These are phyloP conservation scores for Groenewaldozyma auringiensis DNA, from an alignment of 1,139 yeast species.

Conservation along the genomic window DNA sequence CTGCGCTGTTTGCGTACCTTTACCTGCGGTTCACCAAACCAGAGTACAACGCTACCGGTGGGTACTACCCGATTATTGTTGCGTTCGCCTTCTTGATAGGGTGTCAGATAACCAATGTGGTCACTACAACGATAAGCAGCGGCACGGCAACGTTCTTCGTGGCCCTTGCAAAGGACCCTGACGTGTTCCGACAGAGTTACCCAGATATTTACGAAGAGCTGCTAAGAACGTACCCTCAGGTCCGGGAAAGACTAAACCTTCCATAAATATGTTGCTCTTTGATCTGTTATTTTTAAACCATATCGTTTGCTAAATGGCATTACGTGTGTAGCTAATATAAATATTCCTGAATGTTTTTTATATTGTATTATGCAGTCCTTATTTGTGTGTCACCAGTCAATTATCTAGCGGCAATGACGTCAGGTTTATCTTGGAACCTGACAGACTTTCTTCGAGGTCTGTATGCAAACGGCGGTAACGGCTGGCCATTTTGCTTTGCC, in stretches of 20 bases:
- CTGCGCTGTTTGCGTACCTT: conserved; percentile 62
- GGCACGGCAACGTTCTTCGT: conserved; percentile 85
- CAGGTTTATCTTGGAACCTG: neutral
- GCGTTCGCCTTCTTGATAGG: conserved; percentile 73
- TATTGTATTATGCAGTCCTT: too few relatives aligned
- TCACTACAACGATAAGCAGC: conserved; percentile 66
- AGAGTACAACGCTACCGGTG: conserved; percentile 55
- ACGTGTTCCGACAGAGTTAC: conserved; percentile 67
- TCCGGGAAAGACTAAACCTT: conserved; percentile 38
- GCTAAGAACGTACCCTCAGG: conserved; percentile 68
- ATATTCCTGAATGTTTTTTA: too few relatives aligned
- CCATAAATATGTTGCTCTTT: conserved; percentile 7
- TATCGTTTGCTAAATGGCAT: too few relatives aligned
- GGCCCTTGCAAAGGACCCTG: conserved; percentile 83
- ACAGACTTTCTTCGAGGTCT: neutral
- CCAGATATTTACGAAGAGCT: conserved; percentile 70
- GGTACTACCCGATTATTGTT: conserved; percentile 67
- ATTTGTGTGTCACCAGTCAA: too few relatives aligned
- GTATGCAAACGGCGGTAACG: neutral
- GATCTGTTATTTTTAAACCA: too few relatives aligned
- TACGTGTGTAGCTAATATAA: too few relatives aligned
- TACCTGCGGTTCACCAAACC: conserved; percentile 71
- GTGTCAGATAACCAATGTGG: conserved; percentile 65
- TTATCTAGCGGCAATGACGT: neutral
- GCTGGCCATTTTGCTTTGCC: conserved; percentile 10